These are phyloP conservation scores for Syncephalis plumigaleata DNA, from an alignment of 371 early-diverging fungal species.

Conservation along the genomic window DNA sequence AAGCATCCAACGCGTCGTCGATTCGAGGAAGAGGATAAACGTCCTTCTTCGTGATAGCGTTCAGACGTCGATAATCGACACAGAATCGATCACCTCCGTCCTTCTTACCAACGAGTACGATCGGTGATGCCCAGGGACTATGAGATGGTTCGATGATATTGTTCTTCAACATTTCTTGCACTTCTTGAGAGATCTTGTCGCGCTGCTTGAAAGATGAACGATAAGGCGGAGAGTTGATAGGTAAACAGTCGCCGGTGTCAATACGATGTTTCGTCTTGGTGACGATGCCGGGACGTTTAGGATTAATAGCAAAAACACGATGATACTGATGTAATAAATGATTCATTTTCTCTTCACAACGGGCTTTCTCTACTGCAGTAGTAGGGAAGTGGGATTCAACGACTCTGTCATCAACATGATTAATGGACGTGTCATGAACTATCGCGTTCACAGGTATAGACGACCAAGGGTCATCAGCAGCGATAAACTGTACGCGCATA, in stretches of 20 bases:
- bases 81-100: conserved; percentile 17
- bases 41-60: conserved; percentile 15
- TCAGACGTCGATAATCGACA: conserved; percentile 18
- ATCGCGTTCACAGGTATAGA: too few relatives aligned
- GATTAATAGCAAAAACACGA: background rate
- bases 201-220: conserved; percentile 2
- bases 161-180: conserved; percentile 10
- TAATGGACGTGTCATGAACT: too few relatives aligned
- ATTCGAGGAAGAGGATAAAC: conserved; percentile 19
- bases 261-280: conserved; percentile 3
- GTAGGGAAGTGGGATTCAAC: too few relatives aligned
- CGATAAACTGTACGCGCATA: too few relatives aligned
- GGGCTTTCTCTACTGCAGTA: too few relatives aligned
- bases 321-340: background rate
- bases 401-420: too few relatives aligned
- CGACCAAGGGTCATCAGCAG: too few relatives aligned
- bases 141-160: conserved; percentile 8
- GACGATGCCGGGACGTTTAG: background rate
- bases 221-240: conserved; percentile 3
- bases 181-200: conserved; percentile 2
- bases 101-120: conserved; percentile 12
- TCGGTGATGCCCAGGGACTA: conserved; percentile 15
- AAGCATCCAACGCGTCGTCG: conserved; percentile 13
- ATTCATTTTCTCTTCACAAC: too few relatives aligned
- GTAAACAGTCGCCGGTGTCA: conserved; percentile 5